Evolutionary conservation across 257 asterid species (phyloP), one percentile per base, ranked within the genome.

Genomic region (Echium plantagineum): DNA sequence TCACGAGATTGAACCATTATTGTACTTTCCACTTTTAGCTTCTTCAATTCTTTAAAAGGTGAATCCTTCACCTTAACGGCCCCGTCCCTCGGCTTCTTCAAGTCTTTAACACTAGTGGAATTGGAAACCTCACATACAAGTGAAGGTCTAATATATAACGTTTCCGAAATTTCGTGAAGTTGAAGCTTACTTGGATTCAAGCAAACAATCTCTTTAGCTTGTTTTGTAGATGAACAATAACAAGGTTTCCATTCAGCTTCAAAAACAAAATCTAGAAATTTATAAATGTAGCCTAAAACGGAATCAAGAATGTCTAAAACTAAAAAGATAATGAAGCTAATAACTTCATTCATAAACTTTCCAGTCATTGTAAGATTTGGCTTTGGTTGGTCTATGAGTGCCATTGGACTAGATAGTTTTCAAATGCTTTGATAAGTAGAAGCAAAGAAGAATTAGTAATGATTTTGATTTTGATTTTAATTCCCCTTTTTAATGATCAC

Each of bases 171-270:
- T 42, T 93, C 96, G 49, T 93, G 97, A 5, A 89, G 78, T 59
- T 84, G 86, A 52, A 93, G 18, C 19, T 76, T 80, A 52, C 77
- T 78, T 54, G 85, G 71, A 13, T 79, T 82, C 0, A 89, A 59
- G 0, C 85, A 68, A 15, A 93, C 83, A 18, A 93, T 67, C 71
- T 80, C 13, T 42, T 84, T 69, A 1, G 77, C 85, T 26, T 74
- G 85, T 58, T 80, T 78, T 0, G 86, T 55, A 0, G 94, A 69
- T 0, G 83, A 77, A 46, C 99, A 93, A 46, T 93, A 89, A 52
- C 99, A 93, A 0, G 99, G 83, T 62, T 80, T 89, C 89, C 99
- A 78, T 17, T 89, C 97, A 0, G 96, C 84, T 55, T 93, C 99
- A 9, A 89, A 57, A 32, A 75, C 46, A 57, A 78, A 81, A 74